Evolutionary conservation across 2,329 filamentous ascomycete species (phyloP).

Genomic region (Claviceps maximensis): DNA sequence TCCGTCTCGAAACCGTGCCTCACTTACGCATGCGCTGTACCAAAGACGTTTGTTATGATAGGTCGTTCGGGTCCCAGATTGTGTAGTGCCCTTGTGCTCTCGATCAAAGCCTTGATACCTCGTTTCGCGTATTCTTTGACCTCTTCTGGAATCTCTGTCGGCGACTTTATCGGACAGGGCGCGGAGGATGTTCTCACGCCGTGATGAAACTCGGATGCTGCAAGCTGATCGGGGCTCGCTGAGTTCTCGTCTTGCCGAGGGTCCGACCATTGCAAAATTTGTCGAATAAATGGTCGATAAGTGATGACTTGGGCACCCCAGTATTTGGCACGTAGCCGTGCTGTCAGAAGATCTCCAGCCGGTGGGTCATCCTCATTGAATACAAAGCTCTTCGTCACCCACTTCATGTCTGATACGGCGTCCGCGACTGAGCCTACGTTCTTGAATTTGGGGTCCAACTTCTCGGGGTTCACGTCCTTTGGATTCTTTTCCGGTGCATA

Average conservation of each 20-base stretch:
- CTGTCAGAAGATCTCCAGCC: slow-evolving; percentile 62
- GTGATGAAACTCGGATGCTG: slow-evolving; percentile 22
- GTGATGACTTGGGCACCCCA: slow-evolving; percentile 88
- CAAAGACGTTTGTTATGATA: slow-evolving; percentile 91
- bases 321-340: slow-evolving; percentile 82
- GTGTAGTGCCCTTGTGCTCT: slow-evolving; percentile 75
- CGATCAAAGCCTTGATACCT: slow-evolving; percentile 62
- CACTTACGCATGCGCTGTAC: slow-evolving; percentile 88
- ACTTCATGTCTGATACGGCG: slow-evolving; percentile 28
- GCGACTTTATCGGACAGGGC: slow-evolving; percentile 21
- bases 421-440: slow-evolving; percentile 34
- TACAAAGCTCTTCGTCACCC: slow-evolving; percentile 35
- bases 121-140: slow-evolving; percentile 42
- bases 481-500: slow-evolving; percentile 32
- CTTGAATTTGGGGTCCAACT: slow-evolving; percentile 23
- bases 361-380: slow-evolving; percentile 59
- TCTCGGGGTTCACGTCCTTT: slow-evolving; percentile 14
- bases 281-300: slow-evolving; percentile 59
- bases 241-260: slow-evolving; percentile 23
- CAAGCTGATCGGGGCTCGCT: slow-evolving; percentile 19
- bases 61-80: slow-evolving; percentile 49
- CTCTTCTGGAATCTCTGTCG: slow-evolving; percentile 28
- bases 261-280: slow-evolving; percentile 38
- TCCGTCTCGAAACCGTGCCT: background rate
- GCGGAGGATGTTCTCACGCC: slow-evolving; percentile 25